Conservation (phyloP, 164 flowering plant species). For the Vitis riparia region DNA sequence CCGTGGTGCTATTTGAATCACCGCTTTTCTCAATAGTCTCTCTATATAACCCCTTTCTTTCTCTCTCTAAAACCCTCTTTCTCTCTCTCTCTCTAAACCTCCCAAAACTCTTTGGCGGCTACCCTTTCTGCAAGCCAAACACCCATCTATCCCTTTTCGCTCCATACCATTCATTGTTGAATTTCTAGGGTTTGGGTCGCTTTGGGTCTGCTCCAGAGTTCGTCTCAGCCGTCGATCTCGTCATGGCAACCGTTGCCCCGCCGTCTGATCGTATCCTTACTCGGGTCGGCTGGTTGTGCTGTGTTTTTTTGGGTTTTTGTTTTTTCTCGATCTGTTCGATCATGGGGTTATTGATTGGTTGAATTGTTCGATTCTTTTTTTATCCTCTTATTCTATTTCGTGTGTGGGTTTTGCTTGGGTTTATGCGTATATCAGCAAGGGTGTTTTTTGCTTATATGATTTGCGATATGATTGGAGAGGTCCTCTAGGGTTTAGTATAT, state of each 20-base stretch:
- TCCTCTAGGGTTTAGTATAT: neutral
- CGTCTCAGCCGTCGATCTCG: conserved; percentile 9
- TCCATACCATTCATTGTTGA: neutral
- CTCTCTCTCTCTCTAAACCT: neutral
- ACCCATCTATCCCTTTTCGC: neutral
- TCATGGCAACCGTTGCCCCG: conserved; percentile 41
- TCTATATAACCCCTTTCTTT: neutral
- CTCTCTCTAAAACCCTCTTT: neutral
- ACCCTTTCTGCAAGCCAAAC: conserved; percentile 1
- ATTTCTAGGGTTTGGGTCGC: no score
- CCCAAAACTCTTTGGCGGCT: conserved; percentile 18
- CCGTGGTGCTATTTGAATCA: neutral
- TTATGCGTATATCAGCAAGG: conserved; percentile 14
- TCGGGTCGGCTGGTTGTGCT: conserved; percentile 10
- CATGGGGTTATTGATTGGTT: neutral
- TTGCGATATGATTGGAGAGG: neutral
- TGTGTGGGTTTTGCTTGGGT: conserved; percentile 21
- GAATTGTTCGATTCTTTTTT: neutral
- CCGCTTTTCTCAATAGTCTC: neutral
- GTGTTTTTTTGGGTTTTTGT: neutral
- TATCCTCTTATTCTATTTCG: neutral
- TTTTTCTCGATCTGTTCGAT: neutral
- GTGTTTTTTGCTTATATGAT: neutral
- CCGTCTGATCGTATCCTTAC: conserved; percentile 48
- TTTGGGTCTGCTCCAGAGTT: neutral